phyloP scores from a whole-genome alignment of 176 grass and related monocot genomes.

The Oryza longistaminata region DNA sequence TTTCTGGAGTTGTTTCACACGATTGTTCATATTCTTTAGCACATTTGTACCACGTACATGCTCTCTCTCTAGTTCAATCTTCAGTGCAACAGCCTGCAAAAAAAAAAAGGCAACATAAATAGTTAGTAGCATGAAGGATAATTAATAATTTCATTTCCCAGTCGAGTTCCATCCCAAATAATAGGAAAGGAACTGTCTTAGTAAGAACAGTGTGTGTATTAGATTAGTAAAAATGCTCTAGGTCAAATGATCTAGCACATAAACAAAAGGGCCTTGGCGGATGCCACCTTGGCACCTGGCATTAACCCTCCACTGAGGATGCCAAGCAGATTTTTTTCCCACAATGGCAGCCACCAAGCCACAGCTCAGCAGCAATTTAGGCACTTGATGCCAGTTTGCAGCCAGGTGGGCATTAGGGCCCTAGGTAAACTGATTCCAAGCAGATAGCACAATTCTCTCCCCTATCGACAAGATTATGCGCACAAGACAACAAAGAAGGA shows the following conservation, averaged over 20 bases:
- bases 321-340: neutral
- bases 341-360: neutral
- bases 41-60: conserved; percentile 51
- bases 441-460: neutral
- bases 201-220: neutral
- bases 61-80: conserved; percentile 71
- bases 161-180: conserved; percentile 2
- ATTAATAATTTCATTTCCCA: neutral
- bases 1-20: conserved; percentile 59
- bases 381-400: no score
- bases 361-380: neutral
- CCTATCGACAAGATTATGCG: neutral
- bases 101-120: conserved; percentile 7
- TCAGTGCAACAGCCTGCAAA: conserved; percentile 64
- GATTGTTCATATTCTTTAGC: conserved; percentile 54
- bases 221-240: neutral
- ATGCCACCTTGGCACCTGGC: neutral
- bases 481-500: neutral
- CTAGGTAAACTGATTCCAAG: neutral
- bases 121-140: conserved; percentile 19
- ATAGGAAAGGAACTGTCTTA: neutral
- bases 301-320: neutral
- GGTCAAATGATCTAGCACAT: neutral
- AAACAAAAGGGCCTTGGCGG: neutral
- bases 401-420: no score